Evolutionary conservation across 768 basidiomycete genomes (phyloP), one percentile per base, ranked within the genome.

Genomic region (Boletus rubescentipes): DNA sequence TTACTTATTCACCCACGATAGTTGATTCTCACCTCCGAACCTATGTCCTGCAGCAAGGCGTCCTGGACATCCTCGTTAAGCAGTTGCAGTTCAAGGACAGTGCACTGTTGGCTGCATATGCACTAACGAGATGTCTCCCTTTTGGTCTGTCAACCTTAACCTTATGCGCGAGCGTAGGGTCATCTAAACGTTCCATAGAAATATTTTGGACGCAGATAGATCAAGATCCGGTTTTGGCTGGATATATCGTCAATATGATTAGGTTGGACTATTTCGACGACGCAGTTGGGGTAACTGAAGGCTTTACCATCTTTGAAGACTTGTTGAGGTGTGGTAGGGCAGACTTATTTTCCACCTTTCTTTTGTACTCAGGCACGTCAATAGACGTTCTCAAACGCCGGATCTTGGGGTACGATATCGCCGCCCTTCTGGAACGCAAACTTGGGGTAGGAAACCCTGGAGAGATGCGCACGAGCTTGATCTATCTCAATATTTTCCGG

Each of bases 211-310:
- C 16, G 23, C 51, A 35, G 18, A 50, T 60, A 21, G 20, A 39
- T 16, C 29, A 31, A 11, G 34, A 53, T 35, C 53, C 53, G 7
- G 35, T 37, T 18, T 16, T 59, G n/a, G 54, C 55, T 31, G 57
- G 55, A 29, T 53, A 57, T 36, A 55, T 65, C 38, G 62, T 64
- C 26, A 61, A 64, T 14, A 65, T 65, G 63, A 59, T 65, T 5
- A 51, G 60, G 43, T 26, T 64, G 40, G 60, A 61, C 49, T 61
- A 59, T 39, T 65, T 65, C 38, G 63, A 65, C n/a, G 63, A 65
- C n/a, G 62, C 63, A 2, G 41, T 65, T 15, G 63, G 63, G 20
- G 23, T 59, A n/a, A 44, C 50, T 1, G 62, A 59, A 40, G 63
- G 63, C 5, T 64, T 59, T 35, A 2, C 44, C 21, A 32, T 53